Evolutionary conservation across 2,329 filamentous ascomycete species (phyloP).

Genomic region (Coniochaeta sp.): DNA sequence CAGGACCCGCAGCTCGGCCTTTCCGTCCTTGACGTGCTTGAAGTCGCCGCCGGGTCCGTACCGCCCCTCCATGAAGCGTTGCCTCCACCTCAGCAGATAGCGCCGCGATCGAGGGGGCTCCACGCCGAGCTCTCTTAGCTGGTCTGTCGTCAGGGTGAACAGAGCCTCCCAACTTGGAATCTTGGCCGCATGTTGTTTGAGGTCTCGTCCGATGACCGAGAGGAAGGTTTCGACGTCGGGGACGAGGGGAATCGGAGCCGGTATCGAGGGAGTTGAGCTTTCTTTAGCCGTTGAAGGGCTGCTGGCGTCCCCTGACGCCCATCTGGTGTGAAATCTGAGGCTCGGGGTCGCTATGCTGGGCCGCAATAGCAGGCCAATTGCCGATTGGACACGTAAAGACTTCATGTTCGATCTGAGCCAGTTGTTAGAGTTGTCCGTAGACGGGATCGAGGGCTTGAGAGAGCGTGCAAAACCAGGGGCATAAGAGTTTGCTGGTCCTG

Average conservation of each 20-base stretch:
- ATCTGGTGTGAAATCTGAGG: constrained; percentile 29
- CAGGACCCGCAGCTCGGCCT: constrained; percentile 42
- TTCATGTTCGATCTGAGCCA: constrained; percentile 14
- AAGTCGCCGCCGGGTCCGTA: constrained; percentile 81
- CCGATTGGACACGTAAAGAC: constrained; percentile 18
- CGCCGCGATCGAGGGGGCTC: constrained; percentile 76
- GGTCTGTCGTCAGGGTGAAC: constrained; percentile 69
- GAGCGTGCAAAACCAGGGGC: not conserved
- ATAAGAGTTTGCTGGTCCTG: not conserved
- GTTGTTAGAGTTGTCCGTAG: not conserved
- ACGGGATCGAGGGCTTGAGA: not conserved
- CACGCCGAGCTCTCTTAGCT: constrained; percentile 77
- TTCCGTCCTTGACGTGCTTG: constrained; percentile 55
- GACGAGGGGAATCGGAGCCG: constrained; percentile 73
- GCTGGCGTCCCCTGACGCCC: constrained; percentile 33
- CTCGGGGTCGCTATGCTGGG: constrained; percentile 19
- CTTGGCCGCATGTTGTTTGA: constrained; percentile 76
- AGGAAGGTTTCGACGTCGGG: constrained; percentile 83
- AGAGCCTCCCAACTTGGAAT: constrained; percentile 86
- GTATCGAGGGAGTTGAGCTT: constrained; percentile 33
- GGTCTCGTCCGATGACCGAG: constrained; percentile 79
- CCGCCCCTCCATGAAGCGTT: constrained; percentile 71
- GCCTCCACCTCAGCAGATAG: constrained; percentile 83
- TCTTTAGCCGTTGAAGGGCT: constrained; percentile 8
- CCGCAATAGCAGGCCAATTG: constrained; percentile 19